Base-by-base conservation (phyloP, 768 basidiomycete genomes). In the Termitomyces sp. region DNA sequence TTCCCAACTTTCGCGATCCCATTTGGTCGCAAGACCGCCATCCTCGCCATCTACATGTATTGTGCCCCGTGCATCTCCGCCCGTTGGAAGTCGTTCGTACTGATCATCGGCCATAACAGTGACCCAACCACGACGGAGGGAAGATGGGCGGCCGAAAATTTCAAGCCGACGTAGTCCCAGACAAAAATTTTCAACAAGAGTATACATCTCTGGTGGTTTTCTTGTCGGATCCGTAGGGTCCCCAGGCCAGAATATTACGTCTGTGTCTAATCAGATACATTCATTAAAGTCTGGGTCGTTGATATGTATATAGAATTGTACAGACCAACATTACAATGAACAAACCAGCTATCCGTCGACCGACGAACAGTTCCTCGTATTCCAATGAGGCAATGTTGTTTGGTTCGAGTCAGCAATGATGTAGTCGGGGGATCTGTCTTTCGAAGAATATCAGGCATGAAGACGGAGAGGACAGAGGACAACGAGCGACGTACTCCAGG, bases 381-480 rank as follows among this genome's bases (percentile, higher is more conserved):
- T 36, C 96, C 96, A 79, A 98, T 97, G 46, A 98, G 72, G 68
- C 95, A 98, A 65, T 98, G 96, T 61, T 98, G 92, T 68, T 98
- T 94, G 35, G 93, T 94, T 25, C 94, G 82, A 20, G 89, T 92
- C 29, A 96, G 76, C 25, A 98, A 74, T 2, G 93, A 88, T 2
- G 87, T 88, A 7, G 91, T 94, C 10, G 92, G 89, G 2, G 88
- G 84, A 66, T 93, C 91, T 42, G 89, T 90, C 88, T 92, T 48
- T 33, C 53, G 18, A 60, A 40, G 52, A 31, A 48, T 44, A 42
- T 62, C 35, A 63, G 53, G 52, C 27, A 49, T 40, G 36, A 25
- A 44, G 53, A 18, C 5, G 29, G 29, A 39, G 35, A 41, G 46
- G 54, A 38, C 40, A 25, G n/a, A 25, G 20, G 20, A 52, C 35